Evolutionary conservation across 2,329 filamentous ascomycete genomes (phyloP).

Genomic region (Aspergillus pseudonomiae): DNA sequence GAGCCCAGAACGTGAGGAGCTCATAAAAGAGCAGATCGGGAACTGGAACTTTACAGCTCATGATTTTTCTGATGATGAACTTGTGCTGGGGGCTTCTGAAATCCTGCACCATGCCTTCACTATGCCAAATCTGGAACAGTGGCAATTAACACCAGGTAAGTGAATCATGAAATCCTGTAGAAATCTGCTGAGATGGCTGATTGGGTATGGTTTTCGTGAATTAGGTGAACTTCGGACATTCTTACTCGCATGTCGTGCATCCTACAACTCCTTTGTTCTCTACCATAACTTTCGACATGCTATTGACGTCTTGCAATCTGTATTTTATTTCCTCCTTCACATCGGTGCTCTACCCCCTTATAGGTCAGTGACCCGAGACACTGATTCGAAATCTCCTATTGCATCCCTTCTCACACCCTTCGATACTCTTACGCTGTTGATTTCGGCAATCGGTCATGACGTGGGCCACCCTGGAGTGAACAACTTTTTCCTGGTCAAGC

Average conservation of each 20-base stretch:
- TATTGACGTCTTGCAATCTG: slow-evolving; percentile 90
- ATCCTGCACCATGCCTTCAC: slow-evolving; percentile 89
- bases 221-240: slow-evolving; percentile 81
- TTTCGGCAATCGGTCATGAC: slow-evolving; percentile 97
- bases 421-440: slow-evolving; percentile 83
- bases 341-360: slow-evolving; percentile 76
- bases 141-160: slow-evolving; percentile 63
- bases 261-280: slow-evolving; percentile 95
- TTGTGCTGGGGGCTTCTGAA: slow-evolving; percentile 78
- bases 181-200: background rate
- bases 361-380: slow-evolving; percentile 44
- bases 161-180: background rate
- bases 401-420: slow-evolving; percentile 79
- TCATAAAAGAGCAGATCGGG: slow-evolving; percentile 71
- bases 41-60: slow-evolving; percentile 90
- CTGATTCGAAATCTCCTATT: slow-evolving; percentile 61
- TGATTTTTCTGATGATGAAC: slow-evolving; percentile 84
- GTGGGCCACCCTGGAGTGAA: slow-evolving; percentile 98
- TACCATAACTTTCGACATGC: slow-evolving; percentile 99
- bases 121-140: slow-evolving; percentile 78
- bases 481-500: slow-evolving; percentile 89
- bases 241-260: slow-evolving; percentile 81
- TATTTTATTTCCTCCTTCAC: slow-evolving; percentile 84
- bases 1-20: slow-evolving; percentile 63
- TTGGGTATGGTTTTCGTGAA: background rate